phyloP scores from a whole-genome alignment of 1,139 yeast species.

The Candida tropicalis region DNA sequence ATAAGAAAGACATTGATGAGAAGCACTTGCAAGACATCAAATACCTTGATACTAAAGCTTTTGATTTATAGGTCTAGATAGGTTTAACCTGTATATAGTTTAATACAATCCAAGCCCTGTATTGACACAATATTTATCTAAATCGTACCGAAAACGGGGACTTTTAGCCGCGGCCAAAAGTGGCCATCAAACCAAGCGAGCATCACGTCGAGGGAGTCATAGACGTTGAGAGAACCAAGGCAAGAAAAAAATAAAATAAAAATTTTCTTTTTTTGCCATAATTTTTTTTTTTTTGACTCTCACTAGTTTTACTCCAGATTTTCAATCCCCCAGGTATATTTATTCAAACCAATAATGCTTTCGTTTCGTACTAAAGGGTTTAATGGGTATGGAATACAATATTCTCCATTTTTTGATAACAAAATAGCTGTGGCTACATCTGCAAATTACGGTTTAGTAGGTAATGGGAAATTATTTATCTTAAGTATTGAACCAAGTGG shows the following conservation, averaged over 20 bases:
- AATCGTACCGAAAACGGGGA: background rate
- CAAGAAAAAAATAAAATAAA: background rate
- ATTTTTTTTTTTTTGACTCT: background rate
- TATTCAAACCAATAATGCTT: conserved; percentile 51
- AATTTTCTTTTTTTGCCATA: too few species aligned
- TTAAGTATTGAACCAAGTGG: conserved; percentile 73
- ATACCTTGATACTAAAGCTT: conserved; percentile 40
- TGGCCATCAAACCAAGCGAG: background rate
- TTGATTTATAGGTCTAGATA: conserved; percentile 23
- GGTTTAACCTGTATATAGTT: background rate
- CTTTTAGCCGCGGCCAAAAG: conserved; percentile 1
- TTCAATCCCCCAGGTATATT: background rate
- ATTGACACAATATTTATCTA: background rate
- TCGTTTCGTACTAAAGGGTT: conserved; percentile 76
- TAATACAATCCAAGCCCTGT: too few species aligned
- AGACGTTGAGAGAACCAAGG: background rate
- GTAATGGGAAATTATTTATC: conserved; percentile 81
- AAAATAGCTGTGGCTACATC: conserved; percentile 88
- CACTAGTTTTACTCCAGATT: background rate
- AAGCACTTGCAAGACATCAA: conserved; percentile 33
- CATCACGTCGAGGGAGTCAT: background rate
- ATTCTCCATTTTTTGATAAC: conserved; percentile 91
- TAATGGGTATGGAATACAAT: conserved; percentile 85
- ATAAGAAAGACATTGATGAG: conserved; percentile 33
- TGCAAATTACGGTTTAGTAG: conserved; percentile 92